Percentiles rank a stretch among this genome's conserved stretches.
Evolutionary conservation across 2,329 filamentous ascomycete species (phyloP).

Genomic region (Pyrenophora graminea): DNA sequence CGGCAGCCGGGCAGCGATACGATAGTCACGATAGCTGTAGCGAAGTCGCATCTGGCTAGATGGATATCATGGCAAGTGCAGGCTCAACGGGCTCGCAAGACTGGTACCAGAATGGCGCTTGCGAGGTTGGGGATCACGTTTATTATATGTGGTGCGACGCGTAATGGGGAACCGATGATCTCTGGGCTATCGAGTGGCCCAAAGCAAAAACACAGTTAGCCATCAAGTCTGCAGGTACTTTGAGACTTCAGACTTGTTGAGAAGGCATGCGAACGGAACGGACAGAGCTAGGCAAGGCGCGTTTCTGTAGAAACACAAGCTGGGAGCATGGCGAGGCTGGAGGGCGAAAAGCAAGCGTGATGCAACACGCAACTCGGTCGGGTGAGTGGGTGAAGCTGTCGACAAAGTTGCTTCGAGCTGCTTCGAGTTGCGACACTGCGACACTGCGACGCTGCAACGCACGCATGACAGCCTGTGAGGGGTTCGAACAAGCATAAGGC

Average conservation of each 20-base stretch:
- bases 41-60: neutral
- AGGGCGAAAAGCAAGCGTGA: neutral
- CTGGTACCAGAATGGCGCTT: slow-evolving; percentile 1
- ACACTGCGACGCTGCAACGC: too few species aligned
- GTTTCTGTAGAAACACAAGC: slow-evolving; percentile 9
- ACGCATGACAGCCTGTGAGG: neutral
- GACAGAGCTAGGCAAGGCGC: slow-evolving; percentile 6
- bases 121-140: slow-evolving; percentile 1
- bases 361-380: neutral
- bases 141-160: slow-evolving; percentile 42
- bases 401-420: neutral
- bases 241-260: neutral
- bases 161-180: slow-evolving; percentile 19
- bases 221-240: neutral
- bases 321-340: slow-evolving; percentile 1
- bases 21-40: slow-evolving; percentile 1
- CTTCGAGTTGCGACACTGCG: neutral
- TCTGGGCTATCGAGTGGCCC: slow-evolving; percentile 3
- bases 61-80: neutral
- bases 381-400: neutral
- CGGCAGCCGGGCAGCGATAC: slow-evolving; percentile 10
- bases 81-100: slow-evolving; percentile 1
- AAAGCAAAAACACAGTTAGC: slow-evolving; percentile 4
- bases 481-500: slow-evolving; percentile 5
- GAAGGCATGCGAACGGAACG: neutral